Evolutionary conservation across 805 yeast genomes (phyloP).

Genomic region (Yarrowia sp.): DNA sequence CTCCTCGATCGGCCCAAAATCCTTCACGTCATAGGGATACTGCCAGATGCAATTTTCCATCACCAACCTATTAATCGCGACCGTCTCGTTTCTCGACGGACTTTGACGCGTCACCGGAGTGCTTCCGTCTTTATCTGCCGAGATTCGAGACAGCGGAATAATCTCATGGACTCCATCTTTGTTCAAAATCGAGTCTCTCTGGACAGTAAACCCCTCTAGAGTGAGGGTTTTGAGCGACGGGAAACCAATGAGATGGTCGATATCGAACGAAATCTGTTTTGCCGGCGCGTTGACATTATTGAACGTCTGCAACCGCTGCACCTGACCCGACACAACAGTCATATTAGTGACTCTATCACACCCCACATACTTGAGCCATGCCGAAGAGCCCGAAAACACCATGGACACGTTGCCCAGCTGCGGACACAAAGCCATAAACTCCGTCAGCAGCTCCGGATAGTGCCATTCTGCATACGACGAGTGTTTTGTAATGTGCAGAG

Average conservation of each 20-base stretch:
- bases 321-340: slow-evolving; percentile 11
- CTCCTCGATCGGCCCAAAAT: slow-evolving; percentile 29
- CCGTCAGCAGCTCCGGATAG: slow-evolving; percentile 20
- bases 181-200: slow-evolving; percentile 26
- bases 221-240: not conserved
- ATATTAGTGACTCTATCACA: not conserved
- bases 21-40: slow-evolving; percentile 30
- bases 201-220: slow-evolving; percentile 29
- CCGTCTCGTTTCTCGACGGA: slow-evolving; percentile 1
- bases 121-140: slow-evolving; percentile 1
- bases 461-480: slow-evolving; percentile 30
- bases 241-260: slow-evolving; percentile 29
- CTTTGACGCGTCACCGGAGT: not conserved
- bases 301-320: slow-evolving; percentile 10
- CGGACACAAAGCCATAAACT: slow-evolving; percentile 23
- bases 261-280: slow-evolving; percentile 27
- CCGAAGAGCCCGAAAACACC: slow-evolving; percentile 29
- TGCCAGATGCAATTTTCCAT: slow-evolving; percentile 31
- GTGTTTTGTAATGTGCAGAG: slow-evolving; percentile 23
- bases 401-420: slow-evolving; percentile 5
- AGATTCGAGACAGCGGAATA: slow-evolving; percentile 13
- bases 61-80: slow-evolving; percentile 6
- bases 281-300: slow-evolving; percentile 21
- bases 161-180: slow-evolving; percentile 11
- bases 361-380: slow-evolving; percentile 29